These are phyloP conservation scores for Lepraria neglecta DNA, from an alignment of 495 filamentous ascomycete genomes.

Conservation along the genomic window DNA sequence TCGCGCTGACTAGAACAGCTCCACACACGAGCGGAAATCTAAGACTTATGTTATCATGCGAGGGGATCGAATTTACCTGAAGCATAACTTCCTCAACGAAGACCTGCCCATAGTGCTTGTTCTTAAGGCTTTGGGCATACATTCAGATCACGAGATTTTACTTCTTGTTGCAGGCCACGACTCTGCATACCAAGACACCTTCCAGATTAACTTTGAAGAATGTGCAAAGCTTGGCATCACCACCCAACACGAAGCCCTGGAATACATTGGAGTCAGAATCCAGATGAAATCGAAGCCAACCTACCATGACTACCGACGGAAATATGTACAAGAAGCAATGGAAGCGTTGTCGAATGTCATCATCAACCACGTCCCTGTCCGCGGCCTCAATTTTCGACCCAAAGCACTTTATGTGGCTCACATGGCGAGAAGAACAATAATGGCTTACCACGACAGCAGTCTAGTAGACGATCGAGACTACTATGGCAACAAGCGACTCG, in stretches of 20 bases:
- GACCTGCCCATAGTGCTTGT: slow-evolving; percentile 87
- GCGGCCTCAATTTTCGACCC: slow-evolving; percentile 82
- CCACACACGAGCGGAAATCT: slow-evolving; percentile 91
- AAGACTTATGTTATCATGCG: slow-evolving; percentile 93
- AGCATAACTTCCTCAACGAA: slow-evolving; percentile 88
- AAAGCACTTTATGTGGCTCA: slow-evolving; percentile 94
- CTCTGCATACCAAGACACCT: slow-evolving; percentile 82
- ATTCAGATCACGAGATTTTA: slow-evolving; percentile 89
- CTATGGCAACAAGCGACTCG: slow-evolving; percentile 92
- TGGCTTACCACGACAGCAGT: slow-evolving; percentile 81
- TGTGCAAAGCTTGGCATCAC: slow-evolving; percentile 70
- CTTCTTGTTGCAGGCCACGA: slow-evolving; percentile 80
- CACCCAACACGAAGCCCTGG: slow-evolving; percentile 90
- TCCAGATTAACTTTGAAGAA: slow-evolving; percentile 90
- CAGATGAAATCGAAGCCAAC: slow-evolving; percentile 65
- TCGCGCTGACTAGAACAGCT: slow-evolving; percentile 47
- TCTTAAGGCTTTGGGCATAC: slow-evolving; percentile 88
- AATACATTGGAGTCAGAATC: slow-evolving; percentile 78
- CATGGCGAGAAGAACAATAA: slow-evolving; percentile 89
- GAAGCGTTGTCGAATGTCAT: slow-evolving; percentile 88
- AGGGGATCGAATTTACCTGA: slow-evolving; percentile 81
- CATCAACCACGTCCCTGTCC: slow-evolving; percentile 86
- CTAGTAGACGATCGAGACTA: slow-evolving; percentile 96
- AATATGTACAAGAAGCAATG: slow-evolving; percentile 77
- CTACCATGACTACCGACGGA: slow-evolving; percentile 51